Percentiles rank a stretch among this genome's conserved stretches.
phyloP scores from a whole-genome alignment of 139 green algal genomes.

The Micromonas commoda region DNA sequence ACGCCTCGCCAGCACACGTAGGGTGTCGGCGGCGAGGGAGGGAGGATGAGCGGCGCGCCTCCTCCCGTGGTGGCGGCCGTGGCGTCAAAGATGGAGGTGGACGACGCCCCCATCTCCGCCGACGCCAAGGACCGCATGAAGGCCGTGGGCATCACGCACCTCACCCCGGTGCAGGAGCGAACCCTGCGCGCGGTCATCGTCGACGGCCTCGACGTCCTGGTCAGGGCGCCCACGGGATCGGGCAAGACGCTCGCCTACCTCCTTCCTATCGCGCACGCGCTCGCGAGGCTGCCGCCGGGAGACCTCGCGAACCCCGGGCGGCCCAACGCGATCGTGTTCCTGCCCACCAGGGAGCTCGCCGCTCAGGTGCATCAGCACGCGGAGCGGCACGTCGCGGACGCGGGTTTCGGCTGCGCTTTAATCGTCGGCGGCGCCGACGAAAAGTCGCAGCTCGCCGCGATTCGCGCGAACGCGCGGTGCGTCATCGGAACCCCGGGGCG shows the following conservation, averaged over 20 bases:
- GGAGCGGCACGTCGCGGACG: background rate
- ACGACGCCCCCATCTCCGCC: background rate
- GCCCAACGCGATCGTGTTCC: slow-evolving; percentile 14
- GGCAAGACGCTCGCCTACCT: slow-evolving; percentile 35
- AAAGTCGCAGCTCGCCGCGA: background rate
- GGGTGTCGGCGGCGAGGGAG: background rate
- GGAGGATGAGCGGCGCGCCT: background rate
- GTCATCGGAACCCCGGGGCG: slow-evolving; percentile 34
- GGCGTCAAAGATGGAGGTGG: background rate
- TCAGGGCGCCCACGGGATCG: slow-evolving; percentile 21
- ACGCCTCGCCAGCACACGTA: background rate
- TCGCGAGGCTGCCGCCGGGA: background rate
- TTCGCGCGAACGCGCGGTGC: background rate
- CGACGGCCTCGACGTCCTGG: slow-evolving; percentile 5
- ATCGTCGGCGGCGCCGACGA: background rate
- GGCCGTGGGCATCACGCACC: background rate
- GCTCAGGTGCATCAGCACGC: slow-evolving; percentile 23
- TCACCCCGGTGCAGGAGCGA: slow-evolving; percentile 16
- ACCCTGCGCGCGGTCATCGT: background rate
- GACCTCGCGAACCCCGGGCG: background rate
- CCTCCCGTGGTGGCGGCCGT: background rate
- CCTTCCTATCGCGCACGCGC: slow-evolving; percentile 1
- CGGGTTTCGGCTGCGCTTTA: background rate
- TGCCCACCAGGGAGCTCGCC: slow-evolving; percentile 37
- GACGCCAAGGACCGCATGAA: background rate